Evolutionary conservation across 1,284 basidiomycete genomes (phyloP), one percentile per base, ranked within the genome.

Genomic region (Puccinia horiana): DNA sequence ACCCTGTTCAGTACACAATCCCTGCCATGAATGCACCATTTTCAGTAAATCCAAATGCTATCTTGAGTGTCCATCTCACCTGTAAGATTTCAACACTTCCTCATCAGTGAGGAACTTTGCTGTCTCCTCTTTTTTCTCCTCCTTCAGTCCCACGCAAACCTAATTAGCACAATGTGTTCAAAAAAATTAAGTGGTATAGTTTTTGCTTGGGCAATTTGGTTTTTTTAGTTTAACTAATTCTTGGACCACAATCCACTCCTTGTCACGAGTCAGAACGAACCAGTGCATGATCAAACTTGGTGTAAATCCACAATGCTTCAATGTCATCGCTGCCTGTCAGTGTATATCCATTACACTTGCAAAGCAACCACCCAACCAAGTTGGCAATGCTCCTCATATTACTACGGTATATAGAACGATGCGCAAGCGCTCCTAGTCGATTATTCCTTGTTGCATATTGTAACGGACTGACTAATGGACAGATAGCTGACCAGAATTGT

Each of bases 401-500:
- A 18, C 52, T 72, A 11, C 47, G 44, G 69, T 49, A 72, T 47
- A 16, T 29, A 16, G n/a, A 72, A 6, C 26, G 4, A 35, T 72
- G 69, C 2, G 4, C 16, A 29, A 72, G 52, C 20, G 75, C 35
- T 9, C 29, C 56, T 5, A 76, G 26, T 18, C 74, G 23, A 9
- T 58, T 44, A 14, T 29, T 61, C 52, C 42, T 32, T 56, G 56
- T 37, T n/a, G 74, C 54, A 9, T 76, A 61, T n/a, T 37, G 42
- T 26, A 76, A 20, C 1, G 74, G 56, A 76, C 74, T 42, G 26
- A 76, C 35, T 37, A 40, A 11, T 2, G 74, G 26, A 12, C 44
- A 72, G 4, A 72, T 6, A 18, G 47, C 4, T 4, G 76, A 77
- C 76, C 76, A 79, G 5, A 76, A 20, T 12, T 35, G 29, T 14